Evolutionary conservation across 208 protist genomes (phyloP).

Genomic region (Acanthamoeba healyi): DNA sequence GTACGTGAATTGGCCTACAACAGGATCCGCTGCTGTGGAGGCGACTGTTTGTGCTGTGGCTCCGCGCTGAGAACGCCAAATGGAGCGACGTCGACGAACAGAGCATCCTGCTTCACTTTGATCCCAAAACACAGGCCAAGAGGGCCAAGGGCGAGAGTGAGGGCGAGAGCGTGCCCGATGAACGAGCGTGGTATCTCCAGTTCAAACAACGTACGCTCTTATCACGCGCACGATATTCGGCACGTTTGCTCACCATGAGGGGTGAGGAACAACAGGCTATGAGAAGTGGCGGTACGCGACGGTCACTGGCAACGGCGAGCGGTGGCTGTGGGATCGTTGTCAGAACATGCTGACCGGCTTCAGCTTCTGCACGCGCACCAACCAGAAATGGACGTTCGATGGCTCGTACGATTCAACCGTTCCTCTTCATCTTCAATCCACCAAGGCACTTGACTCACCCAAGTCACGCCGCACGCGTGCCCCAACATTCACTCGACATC

Average conservation of each 20-base stretch:
- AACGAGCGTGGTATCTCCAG: neutral
- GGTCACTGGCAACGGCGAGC: neutral
- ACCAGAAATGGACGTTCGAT: neutral
- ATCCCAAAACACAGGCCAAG: neutral
- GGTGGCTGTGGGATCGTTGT: neutral
- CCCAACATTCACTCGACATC: neutral
- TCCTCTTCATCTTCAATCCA: neutral
- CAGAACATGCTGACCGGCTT: neutral
- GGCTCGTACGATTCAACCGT: neutral
- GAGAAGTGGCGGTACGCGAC: neutral
- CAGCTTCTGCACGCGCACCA: constrained; percentile 8
- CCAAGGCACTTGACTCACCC: neutral
- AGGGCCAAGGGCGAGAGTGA: neutral
- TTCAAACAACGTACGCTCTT: neutral
- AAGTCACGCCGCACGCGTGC: neutral
- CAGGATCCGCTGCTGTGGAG: constrained; percentile 20
- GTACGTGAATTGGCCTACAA: neutral
- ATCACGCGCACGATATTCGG: neutral
- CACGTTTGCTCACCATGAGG: neutral
- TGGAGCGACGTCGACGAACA: neutral
- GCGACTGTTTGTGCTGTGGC: neutral
- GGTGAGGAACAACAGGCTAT: neutral
- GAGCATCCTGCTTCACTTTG: neutral
- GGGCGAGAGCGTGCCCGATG: neutral
- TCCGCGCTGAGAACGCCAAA: neutral